Base-by-base conservation (phyloP, 306 rosid genomes). In the Dryas alaskensis region DNA sequence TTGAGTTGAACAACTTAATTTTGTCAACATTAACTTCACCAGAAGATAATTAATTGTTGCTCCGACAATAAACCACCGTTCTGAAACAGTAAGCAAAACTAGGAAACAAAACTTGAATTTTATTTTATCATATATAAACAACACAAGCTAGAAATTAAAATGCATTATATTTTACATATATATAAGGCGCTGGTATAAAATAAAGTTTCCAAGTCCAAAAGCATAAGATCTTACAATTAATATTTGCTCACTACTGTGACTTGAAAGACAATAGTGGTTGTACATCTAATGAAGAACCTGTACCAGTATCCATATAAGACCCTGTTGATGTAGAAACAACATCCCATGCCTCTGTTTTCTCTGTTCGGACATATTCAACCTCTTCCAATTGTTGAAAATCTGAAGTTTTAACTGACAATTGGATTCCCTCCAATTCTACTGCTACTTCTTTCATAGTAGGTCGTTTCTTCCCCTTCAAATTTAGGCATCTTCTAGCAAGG, bases 401-500 rank as follows among this genome's bases (percentile, higher is more conserved):
- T 14, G 31, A 54, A 22, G 46, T 72, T 47, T 31, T 74, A 4
- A 49, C 45, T 37, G 42, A 9, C 11, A 42, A 60, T 17, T 60
- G 67, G 5, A 78, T 65, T 5, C 64, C 64, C 57, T 77, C 76
- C 57, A 77, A 60, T 64, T 69, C 76, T 14, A 11, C 46, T 0
- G 49, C 3, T 8, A 50, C 70, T 77, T 69, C 76, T 77, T 70
- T 69, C 81, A 77, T 77, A 0, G 81, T 69, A 13, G 81, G 76
- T 8, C 65, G 52, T 1, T 70, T 80, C 72, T 22, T 86, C 19
- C 92, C 86, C 10, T 50, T 69, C 76, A 77, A 61, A 69, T 69
- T 40, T 45, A 77, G 5, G 65, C 76, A 61, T 61, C 64, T 61
- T 0, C 17, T 45, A 0, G 80, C 80, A 39, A 67, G 40, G 25